phyloP scores from a whole-genome alignment of 352 stramenopile genomes.

The Pythium chondricola region DNA sequence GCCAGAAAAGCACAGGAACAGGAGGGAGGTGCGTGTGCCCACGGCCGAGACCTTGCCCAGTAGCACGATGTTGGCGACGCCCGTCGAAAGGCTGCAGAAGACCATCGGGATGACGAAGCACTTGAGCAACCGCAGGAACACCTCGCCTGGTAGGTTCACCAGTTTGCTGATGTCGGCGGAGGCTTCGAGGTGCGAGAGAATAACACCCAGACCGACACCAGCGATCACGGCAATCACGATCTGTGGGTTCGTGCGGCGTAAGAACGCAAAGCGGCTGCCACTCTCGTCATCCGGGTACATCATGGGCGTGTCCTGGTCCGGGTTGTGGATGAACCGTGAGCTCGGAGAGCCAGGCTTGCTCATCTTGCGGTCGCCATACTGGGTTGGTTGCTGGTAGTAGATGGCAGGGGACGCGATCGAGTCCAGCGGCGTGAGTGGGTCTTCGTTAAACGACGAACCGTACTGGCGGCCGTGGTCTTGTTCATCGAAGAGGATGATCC shows the following conservation, averaged over 20 bases:
- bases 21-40: slow-evolving; percentile 41
- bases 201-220: slow-evolving; percentile 18
- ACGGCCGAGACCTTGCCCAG: slow-evolving; percentile 58
- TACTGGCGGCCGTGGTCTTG: slow-evolving; percentile 14
- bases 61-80: slow-evolving; percentile 56
- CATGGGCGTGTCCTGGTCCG: not conserved
- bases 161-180: slow-evolving; percentile 17
- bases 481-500: slow-evolving; percentile 23
- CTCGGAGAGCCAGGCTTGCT: slow-evolving; percentile 7
- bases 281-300: slow-evolving; percentile 18
- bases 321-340: slow-evolving; percentile 1
- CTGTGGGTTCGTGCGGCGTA: slow-evolving; percentile 19
- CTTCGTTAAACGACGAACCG: slow-evolving; percentile 13
- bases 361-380: slow-evolving; percentile 17
- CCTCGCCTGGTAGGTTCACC: slow-evolving; percentile 22
- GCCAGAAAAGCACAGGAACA: slow-evolving; percentile 39
- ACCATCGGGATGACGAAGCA: slow-evolving; percentile 53
- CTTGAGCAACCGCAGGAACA: slow-evolving; percentile 30
- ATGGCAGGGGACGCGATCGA: slow-evolving; percentile 32
- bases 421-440: slow-evolving; percentile 25
- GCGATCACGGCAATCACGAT: slow-evolving; percentile 26
- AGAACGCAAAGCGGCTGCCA: slow-evolving; percentile 11
- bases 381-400: slow-evolving; percentile 26
- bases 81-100: slow-evolving; percentile 54
- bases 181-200: slow-evolving; percentile 17